These are phyloP conservation scores for Coemansia sp. DNA, from an alignment of 192 early-diverging fungal species.

Conservation along the genomic window DNA sequence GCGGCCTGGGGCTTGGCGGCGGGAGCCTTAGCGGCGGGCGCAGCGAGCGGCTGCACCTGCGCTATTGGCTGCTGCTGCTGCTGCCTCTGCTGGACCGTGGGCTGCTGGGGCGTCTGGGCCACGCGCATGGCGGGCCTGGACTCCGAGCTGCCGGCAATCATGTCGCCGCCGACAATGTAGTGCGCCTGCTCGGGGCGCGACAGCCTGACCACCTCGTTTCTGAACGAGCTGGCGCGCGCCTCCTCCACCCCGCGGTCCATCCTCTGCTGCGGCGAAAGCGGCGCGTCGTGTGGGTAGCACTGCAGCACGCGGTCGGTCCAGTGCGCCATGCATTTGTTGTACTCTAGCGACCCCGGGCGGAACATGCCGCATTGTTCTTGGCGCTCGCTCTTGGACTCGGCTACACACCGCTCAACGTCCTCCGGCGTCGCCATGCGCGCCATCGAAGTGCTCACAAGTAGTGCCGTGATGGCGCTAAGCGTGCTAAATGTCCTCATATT, in stretches of 20 bases:
- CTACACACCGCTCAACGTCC: conserved; percentile 9
- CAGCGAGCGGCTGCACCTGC: not conserved
- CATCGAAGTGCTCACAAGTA: conserved; percentile 18
- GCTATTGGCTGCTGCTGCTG: conserved; percentile 3
- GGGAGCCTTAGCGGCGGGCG: not conserved
- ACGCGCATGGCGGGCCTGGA: conserved; percentile 11
- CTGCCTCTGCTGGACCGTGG: conserved; percentile 16
- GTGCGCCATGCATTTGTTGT: conserved; percentile 51
- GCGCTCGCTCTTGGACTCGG: conserved; percentile 15
- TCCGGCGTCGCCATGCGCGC: conserved; percentile 3
- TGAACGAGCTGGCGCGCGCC: conserved; percentile 10
- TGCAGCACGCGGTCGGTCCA: conserved; percentile 43
- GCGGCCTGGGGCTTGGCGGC: conserved; percentile 2
- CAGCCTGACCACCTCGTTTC: conserved; percentile 22
- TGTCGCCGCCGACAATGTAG: conserved; percentile 18
- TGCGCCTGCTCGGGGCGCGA: conserved; percentile 19
- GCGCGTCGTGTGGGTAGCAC: conserved; percentile 23
- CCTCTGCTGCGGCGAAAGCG: conserved; percentile 26
- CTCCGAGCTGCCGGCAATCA: not conserved
- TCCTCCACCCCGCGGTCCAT: conserved; percentile 21
- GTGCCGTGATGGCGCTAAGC: conserved; percentile 32
- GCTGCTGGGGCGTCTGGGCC: conserved; percentile 1
- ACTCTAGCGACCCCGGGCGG: conserved; percentile 35
- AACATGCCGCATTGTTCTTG: conserved; percentile 37
- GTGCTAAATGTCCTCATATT: conserved; percentile 37